phyloP scores from a whole-genome alignment of 148 eudicot genomes.

The Agrostemma githago region DNA sequence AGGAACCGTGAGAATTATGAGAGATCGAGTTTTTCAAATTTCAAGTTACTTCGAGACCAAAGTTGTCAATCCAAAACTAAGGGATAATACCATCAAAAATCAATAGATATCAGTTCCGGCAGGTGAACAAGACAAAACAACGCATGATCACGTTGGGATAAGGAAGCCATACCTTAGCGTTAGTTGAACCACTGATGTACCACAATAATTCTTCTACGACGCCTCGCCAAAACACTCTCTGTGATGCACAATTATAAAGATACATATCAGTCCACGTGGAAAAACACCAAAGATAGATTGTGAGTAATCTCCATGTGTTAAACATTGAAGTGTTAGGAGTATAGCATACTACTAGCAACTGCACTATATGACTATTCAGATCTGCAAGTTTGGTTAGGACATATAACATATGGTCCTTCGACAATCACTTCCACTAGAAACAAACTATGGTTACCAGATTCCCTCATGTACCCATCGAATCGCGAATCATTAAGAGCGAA shows the following conservation, averaged over 20 bases:
- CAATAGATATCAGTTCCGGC: neutral
- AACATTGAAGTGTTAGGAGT: neutral
- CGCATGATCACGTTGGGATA: neutral
- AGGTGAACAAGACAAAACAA: neutral
- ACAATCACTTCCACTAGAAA: neutral
- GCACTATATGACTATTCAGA: neutral
- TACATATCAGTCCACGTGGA: constrained; percentile 10
- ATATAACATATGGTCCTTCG: neutral
- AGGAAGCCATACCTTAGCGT: constrained; percentile 57
- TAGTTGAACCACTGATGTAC: constrained; percentile 95
- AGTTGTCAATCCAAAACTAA: neutral
- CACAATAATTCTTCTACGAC: constrained; percentile 91
- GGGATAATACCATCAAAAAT: neutral
- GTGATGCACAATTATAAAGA: constrained; percentile 12
- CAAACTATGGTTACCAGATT: neutral
- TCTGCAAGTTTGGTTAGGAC: neutral
- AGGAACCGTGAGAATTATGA: neutral
- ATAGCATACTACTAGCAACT: neutral
- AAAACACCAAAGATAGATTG: constrained; percentile 1
- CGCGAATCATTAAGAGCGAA: too few species aligned
- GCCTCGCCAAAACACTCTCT: constrained; percentile 92
- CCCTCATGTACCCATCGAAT: too few species aligned
- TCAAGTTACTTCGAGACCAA: neutral
- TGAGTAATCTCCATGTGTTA: neutral
- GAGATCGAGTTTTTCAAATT: neutral